These are phyloP conservation scores for Mallotus nudiflorus DNA, from an alignment of 345 rosid species.

Conservation along the genomic window DNA sequence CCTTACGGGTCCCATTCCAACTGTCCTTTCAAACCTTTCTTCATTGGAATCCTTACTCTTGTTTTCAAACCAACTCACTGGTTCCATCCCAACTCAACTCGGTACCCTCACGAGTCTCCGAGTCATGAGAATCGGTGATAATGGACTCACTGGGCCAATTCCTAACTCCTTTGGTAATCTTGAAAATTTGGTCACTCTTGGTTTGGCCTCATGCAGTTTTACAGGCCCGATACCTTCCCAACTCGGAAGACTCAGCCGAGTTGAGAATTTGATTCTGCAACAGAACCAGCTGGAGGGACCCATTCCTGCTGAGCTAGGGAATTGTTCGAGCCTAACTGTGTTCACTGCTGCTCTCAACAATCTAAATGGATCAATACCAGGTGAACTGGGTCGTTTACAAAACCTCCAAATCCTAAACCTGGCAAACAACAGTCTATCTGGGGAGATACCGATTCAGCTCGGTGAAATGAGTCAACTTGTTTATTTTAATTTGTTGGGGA, in stretches of 20 bases:
- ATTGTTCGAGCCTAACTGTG: conserved; percentile 60
- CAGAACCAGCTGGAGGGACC: conserved; percentile 68
- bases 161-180: conserved; percentile 69
- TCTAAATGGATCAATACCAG: conserved; percentile 76
- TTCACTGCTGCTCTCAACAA: conserved; percentile 57
- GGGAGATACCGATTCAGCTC: conserved; percentile 64
- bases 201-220: conserved; percentile 72
- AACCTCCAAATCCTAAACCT: conserved; percentile 62
- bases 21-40: conserved; percentile 71
- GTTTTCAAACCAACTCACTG: conserved; percentile 82
- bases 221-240: conserved; percentile 64
- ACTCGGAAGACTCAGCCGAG: conserved; percentile 50
- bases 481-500: conserved; percentile 67
- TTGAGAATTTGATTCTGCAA: conserved; percentile 56
- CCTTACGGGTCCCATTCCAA: conserved; percentile 86
- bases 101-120: conserved; percentile 60
- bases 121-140: conserved; percentile 73
- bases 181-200: conserved; percentile 55
- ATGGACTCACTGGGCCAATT: conserved; percentile 66
- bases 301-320: conserved; percentile 69
- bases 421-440: conserved; percentile 68
- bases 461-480: conserved; percentile 60
- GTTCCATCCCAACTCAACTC: conserved; percentile 69
- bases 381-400: conserved; percentile 49
- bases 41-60: conserved; percentile 77